phyloP scores from a whole-genome alignment of 2,329 filamentous ascomycete species.

The Clonostachys chloroleuca region DNA sequence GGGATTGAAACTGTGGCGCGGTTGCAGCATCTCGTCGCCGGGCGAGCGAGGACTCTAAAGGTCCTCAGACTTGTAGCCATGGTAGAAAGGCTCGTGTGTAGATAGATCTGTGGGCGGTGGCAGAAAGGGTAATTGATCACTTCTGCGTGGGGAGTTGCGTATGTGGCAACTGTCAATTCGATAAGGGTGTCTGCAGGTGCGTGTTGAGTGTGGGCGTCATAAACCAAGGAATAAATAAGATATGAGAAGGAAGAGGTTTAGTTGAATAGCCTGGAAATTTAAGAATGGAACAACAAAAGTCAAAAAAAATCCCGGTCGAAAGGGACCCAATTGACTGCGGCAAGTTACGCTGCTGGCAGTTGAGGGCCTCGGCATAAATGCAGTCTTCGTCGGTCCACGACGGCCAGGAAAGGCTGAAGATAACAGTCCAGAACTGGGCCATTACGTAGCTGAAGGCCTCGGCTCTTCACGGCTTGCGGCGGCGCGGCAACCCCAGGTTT shows the following conservation, averaged over 20 bases:
- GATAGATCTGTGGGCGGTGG: too few species aligned
- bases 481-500: conserved; percentile 14
- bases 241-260: too few species aligned
- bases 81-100: neutral
- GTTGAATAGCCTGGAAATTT: too few species aligned
- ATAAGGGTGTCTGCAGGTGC: neutral
- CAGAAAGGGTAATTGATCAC: too few species aligned
- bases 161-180: neutral
- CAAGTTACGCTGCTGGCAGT: too few species aligned
- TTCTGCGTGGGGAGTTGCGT: neutral
- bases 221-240: neutral
- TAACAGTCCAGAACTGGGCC: neutral
- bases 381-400: conserved; percentile 7
- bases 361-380: neutral
- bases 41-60: conserved; percentile 21
- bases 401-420: conserved; percentile 11
- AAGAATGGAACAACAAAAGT: too few species aligned
- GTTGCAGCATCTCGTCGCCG: conserved; percentile 3
- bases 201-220: too few species aligned
- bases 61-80: conserved; percentile 10
- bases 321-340: too few species aligned
- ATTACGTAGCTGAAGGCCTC: conserved; percentile 3
- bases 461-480: conserved; percentile 40
- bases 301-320: too few species aligned
- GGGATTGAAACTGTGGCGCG: neutral